Evolutionary conservation across 2,329 filamentous ascomycete genomes (phyloP).

Genomic region (Aphanoascus verrucosus): DNA sequence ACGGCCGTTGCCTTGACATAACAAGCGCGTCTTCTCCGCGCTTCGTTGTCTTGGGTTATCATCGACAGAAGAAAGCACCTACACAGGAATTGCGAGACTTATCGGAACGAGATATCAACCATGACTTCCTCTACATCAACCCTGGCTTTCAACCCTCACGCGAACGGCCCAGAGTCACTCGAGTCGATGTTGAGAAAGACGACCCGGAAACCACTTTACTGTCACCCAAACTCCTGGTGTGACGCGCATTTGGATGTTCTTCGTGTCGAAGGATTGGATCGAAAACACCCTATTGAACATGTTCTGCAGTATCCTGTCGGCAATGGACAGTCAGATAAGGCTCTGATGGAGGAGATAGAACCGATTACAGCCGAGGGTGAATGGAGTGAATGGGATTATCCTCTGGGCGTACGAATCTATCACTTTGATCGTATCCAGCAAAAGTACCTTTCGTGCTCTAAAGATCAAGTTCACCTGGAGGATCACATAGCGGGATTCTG

Average conservation of each 20-base stretch:
- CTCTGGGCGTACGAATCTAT: not conserved
- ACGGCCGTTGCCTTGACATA: too few species aligned
- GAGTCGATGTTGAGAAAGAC: not conserved
- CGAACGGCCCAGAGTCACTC: not conserved
- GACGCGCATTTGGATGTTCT: not conserved
- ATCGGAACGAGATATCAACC: too few species aligned
- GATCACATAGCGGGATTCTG: too few species aligned
- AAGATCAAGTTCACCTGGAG: too few species aligned
- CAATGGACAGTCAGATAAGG: not conserved
- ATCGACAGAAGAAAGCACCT: too few species aligned
- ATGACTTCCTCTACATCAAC: too few species aligned
- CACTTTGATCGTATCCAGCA: not conserved
- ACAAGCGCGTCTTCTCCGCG: too few species aligned
- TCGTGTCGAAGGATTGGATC: not conserved
- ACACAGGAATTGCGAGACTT: too few species aligned
- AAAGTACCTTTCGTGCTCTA: too few species aligned
- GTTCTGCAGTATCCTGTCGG: not conserved
- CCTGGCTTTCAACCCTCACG: not conserved
- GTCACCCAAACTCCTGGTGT: not conserved
- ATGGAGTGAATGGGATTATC: not conserved
- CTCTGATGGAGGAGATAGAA: not conserved
- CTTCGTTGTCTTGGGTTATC: too few species aligned
- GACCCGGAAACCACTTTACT: not conserved
- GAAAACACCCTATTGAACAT: not conserved
- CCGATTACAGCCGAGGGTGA: not conserved